These are phyloP conservation scores for Epichloe gansuensis DNA, from an alignment of 2,329 filamentous ascomycete species.

Conservation along the genomic window DNA sequence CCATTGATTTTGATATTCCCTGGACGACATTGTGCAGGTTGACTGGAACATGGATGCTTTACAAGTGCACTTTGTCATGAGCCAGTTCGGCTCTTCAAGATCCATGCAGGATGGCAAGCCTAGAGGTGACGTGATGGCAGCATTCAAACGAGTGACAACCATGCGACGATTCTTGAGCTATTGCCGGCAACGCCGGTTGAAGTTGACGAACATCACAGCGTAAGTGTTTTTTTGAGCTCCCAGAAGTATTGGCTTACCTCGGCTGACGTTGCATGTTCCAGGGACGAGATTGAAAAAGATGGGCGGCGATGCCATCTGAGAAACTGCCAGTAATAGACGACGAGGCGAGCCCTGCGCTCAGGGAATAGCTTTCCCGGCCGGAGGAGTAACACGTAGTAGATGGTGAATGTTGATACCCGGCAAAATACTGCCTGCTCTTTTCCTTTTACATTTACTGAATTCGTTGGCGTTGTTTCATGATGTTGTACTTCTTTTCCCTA, in stretches of 20 bases:
- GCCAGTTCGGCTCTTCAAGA: conserved; percentile 14
- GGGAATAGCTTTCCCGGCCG: conserved; percentile 14
- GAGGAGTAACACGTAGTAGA: background rate
- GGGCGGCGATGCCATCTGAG: conserved; percentile 24
- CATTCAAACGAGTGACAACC: conserved; percentile 40
- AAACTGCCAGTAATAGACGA: conserved; percentile 15
- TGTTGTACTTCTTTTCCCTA: no score
- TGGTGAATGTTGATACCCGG: background rate
- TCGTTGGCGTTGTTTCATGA: background rate
- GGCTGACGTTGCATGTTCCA: conserved; percentile 13
- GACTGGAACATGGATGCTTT: conserved; percentile 29
- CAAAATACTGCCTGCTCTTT: background rate
- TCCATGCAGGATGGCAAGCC: conserved; percentile 20
- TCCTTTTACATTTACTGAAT: background rate
- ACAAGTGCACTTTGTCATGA: conserved; percentile 31
- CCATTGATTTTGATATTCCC: conserved; percentile 38
- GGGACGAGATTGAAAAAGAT: conserved; percentile 25
- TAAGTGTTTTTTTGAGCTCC: conserved; percentile 19
- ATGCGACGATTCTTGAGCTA: conserved; percentile 40
- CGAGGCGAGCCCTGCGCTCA: conserved; percentile 14
- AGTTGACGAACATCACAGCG: conserved; percentile 26
- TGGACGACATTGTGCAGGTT: conserved; percentile 35
- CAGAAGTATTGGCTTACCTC: background rate
- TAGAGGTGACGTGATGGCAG: conserved; percentile 35
- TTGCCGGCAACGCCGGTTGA: conserved; percentile 30